Evolutionary conservation across 306 rosid genomes (phyloP), one percentile per base, ranked within the genome.

Genomic region (Carpinus viminea): DNA sequence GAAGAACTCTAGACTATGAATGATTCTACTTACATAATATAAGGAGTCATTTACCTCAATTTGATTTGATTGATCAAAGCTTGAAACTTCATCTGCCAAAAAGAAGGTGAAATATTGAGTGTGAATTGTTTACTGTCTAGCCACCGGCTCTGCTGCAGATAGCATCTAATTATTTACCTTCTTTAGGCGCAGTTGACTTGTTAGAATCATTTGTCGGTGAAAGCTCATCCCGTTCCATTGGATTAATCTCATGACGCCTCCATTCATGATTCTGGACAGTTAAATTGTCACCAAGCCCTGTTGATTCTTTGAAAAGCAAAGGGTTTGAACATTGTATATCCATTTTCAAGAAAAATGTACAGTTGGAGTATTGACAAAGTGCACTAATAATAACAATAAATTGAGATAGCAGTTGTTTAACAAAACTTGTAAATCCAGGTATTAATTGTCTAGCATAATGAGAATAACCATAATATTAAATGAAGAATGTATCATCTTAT

Each of bases 51-150:
- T 83, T 72, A 61, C 79, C 36, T 74, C 82, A 74, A 75, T 83
- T 85, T 88, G 91, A 82, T 85, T 84, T 77, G 85, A 89, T 77
- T 80, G 91, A 74, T 84, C 88, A 84, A 82, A 76, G 82, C 71
- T 51, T 73, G 89, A 78, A 85, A 78, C 68, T 66, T 68, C 81
- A 78, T 78, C 97, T 91, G 90, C 56, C 77, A 76, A 74, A 80
- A 31, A 2, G 34, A 31, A 26, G 4, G 50, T 66, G 75, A 74
- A 70, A 38, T 77, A 74, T 83, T 65, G 12, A 72, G 12, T 78
- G 72, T 79, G 64, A 75, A 52, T 59, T 68, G 76, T 31, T 31
- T 74, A 31, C 70, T 68, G 72, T 73, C 46, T 75, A 70, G 60
- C 66, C 59, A 46, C 28, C 41, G 51, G 55, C 65, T 73, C 70